These are phyloP conservation scores for Sporothrix brunneoviolacea DNA, from an alignment of 2,329 filamentous ascomycete genomes.

Conservation along the genomic window DNA sequence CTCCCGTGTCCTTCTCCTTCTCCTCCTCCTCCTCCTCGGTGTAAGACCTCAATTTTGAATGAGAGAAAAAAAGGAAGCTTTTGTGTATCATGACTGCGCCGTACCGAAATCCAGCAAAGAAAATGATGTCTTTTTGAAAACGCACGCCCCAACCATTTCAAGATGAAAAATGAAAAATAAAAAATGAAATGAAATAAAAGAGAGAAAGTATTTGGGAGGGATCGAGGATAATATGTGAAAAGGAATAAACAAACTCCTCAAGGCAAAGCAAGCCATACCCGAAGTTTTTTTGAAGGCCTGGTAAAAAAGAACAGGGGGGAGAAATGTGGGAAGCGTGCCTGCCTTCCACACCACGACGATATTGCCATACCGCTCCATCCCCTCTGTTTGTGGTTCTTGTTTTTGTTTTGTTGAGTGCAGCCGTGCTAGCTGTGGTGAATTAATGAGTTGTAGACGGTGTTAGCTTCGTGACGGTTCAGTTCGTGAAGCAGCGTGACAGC, in stretches of 20 bases:
- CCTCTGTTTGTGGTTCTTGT: background rate
- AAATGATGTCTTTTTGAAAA: slow-evolving; percentile 6
- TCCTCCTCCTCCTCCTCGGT: background rate
- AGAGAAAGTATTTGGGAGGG: background rate
- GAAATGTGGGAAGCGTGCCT: background rate
- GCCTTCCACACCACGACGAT: too few relatives aligned
- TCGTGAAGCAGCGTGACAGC: too few relatives aligned
- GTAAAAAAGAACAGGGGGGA: background rate
- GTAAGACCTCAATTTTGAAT: background rate
- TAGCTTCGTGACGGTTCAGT: too few relatives aligned
- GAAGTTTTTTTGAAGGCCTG: background rate
- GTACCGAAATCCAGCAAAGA: slow-evolving; percentile 15
- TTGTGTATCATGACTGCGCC: slow-evolving; percentile 17
- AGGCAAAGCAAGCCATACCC: too few relatives aligned
- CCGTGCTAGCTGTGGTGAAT: too few relatives aligned
- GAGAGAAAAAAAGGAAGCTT: slow-evolving; percentile 2
- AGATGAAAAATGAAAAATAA: background rate
- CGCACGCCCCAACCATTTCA: slow-evolving; percentile 2
- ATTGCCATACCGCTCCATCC: too few relatives aligned
- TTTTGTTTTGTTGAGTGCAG: too few relatives aligned
- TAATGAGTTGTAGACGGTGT: too few relatives aligned
- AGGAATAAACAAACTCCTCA: background rate
- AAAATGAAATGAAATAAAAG: slow-evolving; percentile 2
- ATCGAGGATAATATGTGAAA: background rate
- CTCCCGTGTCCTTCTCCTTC: too few relatives aligned